Evolutionary conservation across 2,329 filamentous ascomycete species (phyloP), one percentile per base, ranked within the genome.

Genomic region (Cadophora sp.): DNA sequence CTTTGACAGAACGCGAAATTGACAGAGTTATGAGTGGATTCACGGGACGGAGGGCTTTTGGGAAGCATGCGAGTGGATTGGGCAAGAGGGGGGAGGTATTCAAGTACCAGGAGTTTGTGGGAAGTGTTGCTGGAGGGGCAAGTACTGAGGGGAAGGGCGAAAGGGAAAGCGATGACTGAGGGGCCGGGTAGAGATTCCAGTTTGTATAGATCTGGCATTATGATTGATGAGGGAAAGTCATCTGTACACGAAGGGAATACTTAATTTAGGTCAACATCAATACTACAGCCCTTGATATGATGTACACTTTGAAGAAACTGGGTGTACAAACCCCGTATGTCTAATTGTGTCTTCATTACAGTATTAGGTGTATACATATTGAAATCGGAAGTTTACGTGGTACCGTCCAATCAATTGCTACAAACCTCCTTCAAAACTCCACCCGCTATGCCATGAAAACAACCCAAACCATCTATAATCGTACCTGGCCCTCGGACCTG

Each of bases 21-120:
- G 94, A 97, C 77, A 90, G 90, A 77, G 91, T 97, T n/a, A 86
- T 98, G 73, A 88, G 87, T 67, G 94, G 93, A 0, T 99, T 97
- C 80, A 92, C 91, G 3, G 92, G 93, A 0, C 86, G 93, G 67
- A 87, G 93, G 69, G 93, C 92, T 0, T 97, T 98, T 79, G 92
- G 89, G 58, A 92, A 91, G 74, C 85, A 77, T 61, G 68, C 68
- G 43, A 72, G 68, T 58, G 80, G 87, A 69, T 71, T 90, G 76
- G 80, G 85, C 74, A 67, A 90, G 76, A 86, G 91, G 70, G 93
- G 92, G 0, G 95, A 98, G 69, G 94, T 98, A 0, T 98, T 99
- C 80, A 88, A 90, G 76, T 99, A 98, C 78, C 89, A 93, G 70
- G 96, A 99, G 68, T 98, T 98, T 81, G 93, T 98, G 37, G 60